Evolutionary conservation across 768 basidiomycete species (phyloP), one percentile per base, ranked within the genome.

Genomic region (Kwoniella sp.): DNA sequence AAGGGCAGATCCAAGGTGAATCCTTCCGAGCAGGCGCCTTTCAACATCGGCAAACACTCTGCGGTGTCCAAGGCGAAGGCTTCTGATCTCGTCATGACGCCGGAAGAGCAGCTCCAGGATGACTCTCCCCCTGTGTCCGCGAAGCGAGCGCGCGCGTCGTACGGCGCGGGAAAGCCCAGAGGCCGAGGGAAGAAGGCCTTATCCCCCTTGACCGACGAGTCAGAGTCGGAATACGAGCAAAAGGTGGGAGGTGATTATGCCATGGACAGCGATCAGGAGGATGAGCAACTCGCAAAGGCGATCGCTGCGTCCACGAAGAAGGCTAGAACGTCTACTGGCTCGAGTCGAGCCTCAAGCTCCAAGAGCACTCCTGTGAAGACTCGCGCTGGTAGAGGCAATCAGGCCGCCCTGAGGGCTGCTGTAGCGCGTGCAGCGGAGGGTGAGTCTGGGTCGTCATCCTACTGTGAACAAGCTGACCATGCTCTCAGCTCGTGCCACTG

Each of bases 201-300:
- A 58, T 46, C 5, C 50, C 50, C 25, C 50, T 29, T 45, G 23
- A 53, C 47, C 3, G 55, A 59, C 31, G 62, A 56, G 7, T 41
- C 32, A 1, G 58, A 60, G 17, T 38, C 42, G 6, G 61, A 56
- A n/a, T 43, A 37, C 37, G 52, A 40, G 38, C 31, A 42, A 37
- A 23, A 36, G 8, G 52, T 46, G 11, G 58, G 50, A 37, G 62
- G 47, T 6, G 63, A 67, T 28, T 70, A 60, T 46, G 69, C 69
- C 14, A 53, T 65, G 57, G 56, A 67, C 34, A 64, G 57, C 25
- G 69, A 70, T 28, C 55, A 65, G 10, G 69, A 70, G 46, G 63
- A 53, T 12, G 43, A 46, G 22, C 62, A 67, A 46, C 32, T 67
- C 14, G 36, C 56, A 32, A 26, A 37, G 12, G 69, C 69, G 9